Base-by-base conservation (phyloP, 2,329 filamentous ascomycete species). In the Aspergillus niger region DNA sequence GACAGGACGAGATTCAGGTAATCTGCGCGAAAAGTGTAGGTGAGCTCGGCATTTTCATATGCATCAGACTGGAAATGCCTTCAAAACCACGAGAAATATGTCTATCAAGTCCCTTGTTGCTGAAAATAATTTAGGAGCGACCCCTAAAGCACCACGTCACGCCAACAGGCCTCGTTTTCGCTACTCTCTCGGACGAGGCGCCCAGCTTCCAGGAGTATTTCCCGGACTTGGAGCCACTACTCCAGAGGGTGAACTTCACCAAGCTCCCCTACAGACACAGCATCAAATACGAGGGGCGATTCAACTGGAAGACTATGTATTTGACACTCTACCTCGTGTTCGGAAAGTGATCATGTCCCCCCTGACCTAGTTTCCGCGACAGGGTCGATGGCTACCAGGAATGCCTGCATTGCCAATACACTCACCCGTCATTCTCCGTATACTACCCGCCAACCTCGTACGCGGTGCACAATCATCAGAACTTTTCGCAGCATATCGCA, bases 231-330 rank as follows among this genome's bases (percentile, higher is more conserved):
- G 80, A 85, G 62, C 74, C 76, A 2, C 62, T 85, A 2, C 76
- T 84, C 1, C 74, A 74, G 2, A 77, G 71, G 44, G 82, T 85
- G 3, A 81, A 86, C 60, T 86, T 86, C 67, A 84, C 82, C 3
- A 77, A 80, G 57, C 74, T 84, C 2, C 82, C 82, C 0, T 76
- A 84, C 63, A 77, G 82, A 3, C 77, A 79, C 22, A 82, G 81
- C 47, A 82, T 86, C 63, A 79, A 77, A n/a, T 86, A 86, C 58
- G 77, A 82, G 54, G 83, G 84, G 3, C 76, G 77, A 0, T 85
- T 86, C 74, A 86, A 86, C 68, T 85, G 83, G 83, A 85, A 85
- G 67, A 85, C 83, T 0, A 85, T 85, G 82, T 81, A 70, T 17
- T 17, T 30, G 15, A 28, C 28, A 17, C 26, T 26, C 8, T 28